These are phyloP conservation scores for Sutorius australiensis DNA, from an alignment of 768 basidiomycete species.

Conservation along the genomic window DNA sequence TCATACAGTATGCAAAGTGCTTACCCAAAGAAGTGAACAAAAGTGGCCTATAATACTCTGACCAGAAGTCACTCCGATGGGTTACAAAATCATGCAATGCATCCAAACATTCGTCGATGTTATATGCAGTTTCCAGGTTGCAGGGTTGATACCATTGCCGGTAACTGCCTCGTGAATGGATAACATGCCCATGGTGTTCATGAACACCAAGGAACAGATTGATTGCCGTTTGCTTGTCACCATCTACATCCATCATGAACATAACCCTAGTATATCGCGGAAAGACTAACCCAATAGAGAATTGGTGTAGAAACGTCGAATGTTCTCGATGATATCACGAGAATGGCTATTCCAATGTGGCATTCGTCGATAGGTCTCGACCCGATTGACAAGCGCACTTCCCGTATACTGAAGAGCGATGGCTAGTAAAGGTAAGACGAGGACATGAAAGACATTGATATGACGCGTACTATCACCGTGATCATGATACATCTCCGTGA, in stretches of 20 bases:
- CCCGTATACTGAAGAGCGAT: constrained; percentile 97
- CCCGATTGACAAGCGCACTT: constrained; percentile 90
- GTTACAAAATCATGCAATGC: constrained; percentile 60
- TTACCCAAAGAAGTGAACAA: constrained; percentile 82
- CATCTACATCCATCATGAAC: constrained; percentile 49
- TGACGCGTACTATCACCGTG: constrained; percentile 81
- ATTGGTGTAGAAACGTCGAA: constrained; percentile 92
- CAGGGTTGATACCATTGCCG: constrained; percentile 80
- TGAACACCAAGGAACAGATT: constrained; percentile 91
- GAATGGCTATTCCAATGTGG: constrained; percentile 98
- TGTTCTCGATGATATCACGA: constrained; percentile 92
- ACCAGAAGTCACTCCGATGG: constrained; percentile 72
- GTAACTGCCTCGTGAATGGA: constrained; percentile 65
- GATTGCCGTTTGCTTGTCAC: constrained; percentile 95
- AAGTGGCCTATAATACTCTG: constrained; percentile 82
- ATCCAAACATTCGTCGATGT: constrained; percentile 57
- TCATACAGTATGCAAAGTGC: constrained; percentile 93
- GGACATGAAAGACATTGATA: neutral
- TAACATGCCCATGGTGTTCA: constrained; percentile 48
- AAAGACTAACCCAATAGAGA: constrained; percentile 67
- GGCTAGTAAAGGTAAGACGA: constrained; percentile 42
- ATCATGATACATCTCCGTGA: constrained; percentile 99
- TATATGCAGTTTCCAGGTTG: constrained; percentile 65
- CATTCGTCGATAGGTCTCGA: constrained; percentile 93
- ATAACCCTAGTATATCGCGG: neutral